Evolutionary conservation across 257 asterid species (phyloP), one percentile per base, ranked within the genome.

Genomic region (Hygrophila difformis): DNA sequence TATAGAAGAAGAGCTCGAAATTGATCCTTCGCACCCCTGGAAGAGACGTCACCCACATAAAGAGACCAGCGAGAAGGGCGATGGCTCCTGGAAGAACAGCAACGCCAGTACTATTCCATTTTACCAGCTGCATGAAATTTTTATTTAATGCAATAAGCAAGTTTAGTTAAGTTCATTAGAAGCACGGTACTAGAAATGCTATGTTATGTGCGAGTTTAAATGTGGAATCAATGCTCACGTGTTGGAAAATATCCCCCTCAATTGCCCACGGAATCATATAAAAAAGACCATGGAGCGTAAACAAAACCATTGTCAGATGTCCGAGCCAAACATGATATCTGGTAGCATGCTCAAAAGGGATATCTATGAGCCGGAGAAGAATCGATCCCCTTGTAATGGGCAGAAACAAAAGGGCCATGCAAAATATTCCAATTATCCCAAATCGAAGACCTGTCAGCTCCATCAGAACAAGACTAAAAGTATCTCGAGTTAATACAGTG

Each of bases 241-340:
- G 40, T 4, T 60, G 29, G 31, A 17, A 18, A 56, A 87, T 84
- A 13, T 10, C 51, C 10, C 88, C 92, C 11, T 74, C 45, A 20
- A 84, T 55, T 2, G 69, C 36, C 97, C 97, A 87, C 0, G 62
- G 75, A 35, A 76, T 53, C 22, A 61, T 67, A 40, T 57, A 78
- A 56, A 71, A 72, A 17, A 83, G 72, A 42, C 95, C 95, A 33
- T 87, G 97, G 59, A 87, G 95, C 22, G 77, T 67, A 57, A 87
- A 83, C 33, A 83, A 63, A 15, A 57, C 7, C 97, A 87, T 83
- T 0, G 97, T 87, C 8, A 83, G 85, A 59, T 87, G 97, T 49
- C 97, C 97, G 43, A 87, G 54, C 97, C 97, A 87, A 53, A 83
- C 93, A 65, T 87, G 97, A 55, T 87, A 87, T 60, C 81, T 60